phyloP scores from a whole-genome alignment of 257 asterid species.

The Marsdenia floribunda region DNA sequence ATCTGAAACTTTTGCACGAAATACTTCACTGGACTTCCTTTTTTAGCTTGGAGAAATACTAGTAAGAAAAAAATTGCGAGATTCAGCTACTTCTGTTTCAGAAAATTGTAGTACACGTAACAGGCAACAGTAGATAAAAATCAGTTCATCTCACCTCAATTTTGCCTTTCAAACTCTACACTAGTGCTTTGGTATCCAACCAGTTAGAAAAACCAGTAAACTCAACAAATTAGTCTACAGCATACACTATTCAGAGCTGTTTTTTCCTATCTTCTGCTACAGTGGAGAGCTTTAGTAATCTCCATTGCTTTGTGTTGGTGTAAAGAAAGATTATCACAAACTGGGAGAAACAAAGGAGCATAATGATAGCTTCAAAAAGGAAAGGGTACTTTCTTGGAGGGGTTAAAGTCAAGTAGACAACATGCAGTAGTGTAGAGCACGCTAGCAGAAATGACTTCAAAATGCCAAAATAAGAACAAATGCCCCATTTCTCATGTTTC shows the following conservation, averaged over 20 bases:
- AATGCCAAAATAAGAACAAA: conserved; percentile 19
- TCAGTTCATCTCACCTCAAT: neutral
- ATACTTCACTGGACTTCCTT: neutral
- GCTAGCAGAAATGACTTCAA: conserved; percentile 33
- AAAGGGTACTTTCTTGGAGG: conserved; percentile 85
- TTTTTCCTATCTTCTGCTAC: conserved; percentile 42
- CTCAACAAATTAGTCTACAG: neutral
- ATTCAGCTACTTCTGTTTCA: neutral
- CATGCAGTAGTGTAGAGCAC: conserved; percentile 59
- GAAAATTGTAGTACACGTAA: neutral
- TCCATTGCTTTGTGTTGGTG: conserved; percentile 64
- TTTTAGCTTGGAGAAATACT: neutral
- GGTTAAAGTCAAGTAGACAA: conserved; percentile 50
- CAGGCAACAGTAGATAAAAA: neutral
- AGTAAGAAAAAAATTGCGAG: too few species aligned
- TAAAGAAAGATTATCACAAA: conserved; percentile 46
- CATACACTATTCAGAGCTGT: conserved; percentile 29
- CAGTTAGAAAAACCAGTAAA: neutral
- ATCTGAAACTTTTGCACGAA: too few species aligned
- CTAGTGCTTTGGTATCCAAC: neutral
- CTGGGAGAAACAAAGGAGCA: conserved; percentile 83
- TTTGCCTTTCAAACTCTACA: neutral
- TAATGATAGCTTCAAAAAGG: conserved; percentile 80
- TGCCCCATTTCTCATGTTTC: conserved; percentile 29
- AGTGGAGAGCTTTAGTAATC: conserved; percentile 29